phyloP scores from a whole-genome alignment of 495 filamentous ascomycete genomes.

The Neurospora intermedia region DNA sequence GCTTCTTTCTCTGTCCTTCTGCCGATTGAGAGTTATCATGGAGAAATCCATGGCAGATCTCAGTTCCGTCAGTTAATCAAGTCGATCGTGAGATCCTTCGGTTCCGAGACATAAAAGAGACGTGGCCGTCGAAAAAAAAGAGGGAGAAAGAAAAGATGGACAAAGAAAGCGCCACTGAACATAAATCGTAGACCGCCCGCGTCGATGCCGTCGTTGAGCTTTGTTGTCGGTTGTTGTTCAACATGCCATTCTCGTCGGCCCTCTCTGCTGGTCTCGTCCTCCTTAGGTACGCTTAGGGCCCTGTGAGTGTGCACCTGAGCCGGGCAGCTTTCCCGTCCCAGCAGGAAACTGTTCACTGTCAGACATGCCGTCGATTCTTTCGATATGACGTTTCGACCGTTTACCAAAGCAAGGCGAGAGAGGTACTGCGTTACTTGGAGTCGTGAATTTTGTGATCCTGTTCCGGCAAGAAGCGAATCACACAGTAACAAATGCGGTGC shows the following conservation, averaged over 20 bases:
- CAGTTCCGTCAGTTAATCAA: neutral
- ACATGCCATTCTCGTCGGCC: neutral
- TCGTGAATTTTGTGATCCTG: neutral
- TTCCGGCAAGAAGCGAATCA: neutral
- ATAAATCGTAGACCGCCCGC: neutral
- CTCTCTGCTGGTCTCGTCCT: neutral
- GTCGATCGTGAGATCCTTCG: neutral
- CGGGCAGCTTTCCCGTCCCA: neutral
- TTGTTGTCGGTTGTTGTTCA: neutral
- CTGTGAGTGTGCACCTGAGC: neutral
- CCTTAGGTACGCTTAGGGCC: neutral
- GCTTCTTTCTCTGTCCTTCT: neutral
- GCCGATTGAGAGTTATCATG: neutral
- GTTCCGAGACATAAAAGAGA: neutral
- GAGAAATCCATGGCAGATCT: neutral
- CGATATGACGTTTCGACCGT: neutral
- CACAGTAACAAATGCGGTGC: neutral
- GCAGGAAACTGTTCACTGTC: neutral
- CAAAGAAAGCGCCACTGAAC: neutral
- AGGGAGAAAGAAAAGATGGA: neutral
- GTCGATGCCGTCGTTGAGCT: neutral
- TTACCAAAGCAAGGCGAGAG: neutral
- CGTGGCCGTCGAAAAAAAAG: neutral
- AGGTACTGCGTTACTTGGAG: neutral
- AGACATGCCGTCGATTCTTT: neutral